Percentiles rank a stretch among this genome's conserved stretches.
Evolutionary conservation across 495 filamentous ascomycete genomes (phyloP).

Genomic region (Copromyces sp.): DNA sequence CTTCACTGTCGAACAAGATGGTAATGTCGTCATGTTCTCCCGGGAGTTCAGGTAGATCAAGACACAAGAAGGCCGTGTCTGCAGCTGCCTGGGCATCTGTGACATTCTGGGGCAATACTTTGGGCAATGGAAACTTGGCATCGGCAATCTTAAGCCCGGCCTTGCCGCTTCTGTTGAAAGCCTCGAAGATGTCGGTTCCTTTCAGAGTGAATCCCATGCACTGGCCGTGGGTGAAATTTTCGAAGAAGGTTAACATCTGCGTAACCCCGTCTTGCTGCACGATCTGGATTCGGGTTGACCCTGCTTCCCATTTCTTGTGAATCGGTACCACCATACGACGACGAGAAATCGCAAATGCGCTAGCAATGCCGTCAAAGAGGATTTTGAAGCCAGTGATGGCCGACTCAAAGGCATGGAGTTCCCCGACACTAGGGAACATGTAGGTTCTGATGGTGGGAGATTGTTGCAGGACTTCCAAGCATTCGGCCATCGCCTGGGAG

Average conservation of each 20-base stretch:
- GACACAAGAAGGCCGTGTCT: conserved; percentile 59
- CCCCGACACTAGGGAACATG: conserved; percentile 41
- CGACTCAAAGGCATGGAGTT: conserved; percentile 65
- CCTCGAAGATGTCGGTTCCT: conserved; percentile 69
- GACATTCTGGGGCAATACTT: conserved; percentile 39
- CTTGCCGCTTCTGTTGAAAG: conserved; percentile 54
- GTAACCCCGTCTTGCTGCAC: conserved; percentile 59
- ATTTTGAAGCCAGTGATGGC: conserved; percentile 70
- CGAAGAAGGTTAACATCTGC: conserved; percentile 74
- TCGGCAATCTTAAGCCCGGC: conserved; percentile 66
- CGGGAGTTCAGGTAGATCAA: conserved; percentile 80
- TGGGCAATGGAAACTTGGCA: conserved; percentile 80
- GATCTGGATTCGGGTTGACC: conserved; percentile 63
- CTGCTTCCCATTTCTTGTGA: conserved; percentile 83
- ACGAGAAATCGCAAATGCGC: conserved; percentile 71
- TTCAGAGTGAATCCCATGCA: conserved; percentile 83
- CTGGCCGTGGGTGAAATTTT: conserved; percentile 68
- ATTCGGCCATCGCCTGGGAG: conserved; percentile 41
- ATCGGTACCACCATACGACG: conserved; percentile 80
- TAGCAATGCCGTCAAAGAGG: conserved; percentile 62
- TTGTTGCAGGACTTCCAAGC: conserved; percentile 34
- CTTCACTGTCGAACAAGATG: conserved; percentile 67
- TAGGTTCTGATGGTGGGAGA: conserved; percentile 42
- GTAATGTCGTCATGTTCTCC: conserved; percentile 85
- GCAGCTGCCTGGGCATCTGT: conserved; percentile 19